A percentile compares a stretch with the other conserved stretches of the same genome.
Evolutionary conservation across 2,329 filamentous ascomycete genomes (phyloP).

Genomic region (Ascochyta lentis): DNA sequence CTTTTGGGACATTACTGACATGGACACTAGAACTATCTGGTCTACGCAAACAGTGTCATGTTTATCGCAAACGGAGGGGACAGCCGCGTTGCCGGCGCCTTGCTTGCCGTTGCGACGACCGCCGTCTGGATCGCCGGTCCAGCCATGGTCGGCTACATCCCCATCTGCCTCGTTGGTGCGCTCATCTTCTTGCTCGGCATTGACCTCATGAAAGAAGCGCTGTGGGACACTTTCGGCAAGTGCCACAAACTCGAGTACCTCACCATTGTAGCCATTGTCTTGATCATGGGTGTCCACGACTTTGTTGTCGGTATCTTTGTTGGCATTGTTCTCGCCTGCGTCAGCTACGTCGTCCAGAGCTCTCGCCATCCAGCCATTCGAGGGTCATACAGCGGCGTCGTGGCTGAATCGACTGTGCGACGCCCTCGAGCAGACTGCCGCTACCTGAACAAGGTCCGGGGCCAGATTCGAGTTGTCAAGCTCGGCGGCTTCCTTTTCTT

Average conservation of each 20-base stretch:
- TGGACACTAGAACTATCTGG: conserved; percentile 78
- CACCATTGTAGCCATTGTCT: conserved; percentile 85
- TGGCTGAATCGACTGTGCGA: conserved; percentile 89
- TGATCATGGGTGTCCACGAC: conserved; percentile 96
- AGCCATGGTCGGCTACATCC: conserved; percentile 88
- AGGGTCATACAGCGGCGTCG: conserved; percentile 86
- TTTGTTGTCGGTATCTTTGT: conserved; percentile 94
- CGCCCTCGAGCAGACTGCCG: conserved; percentile 88
- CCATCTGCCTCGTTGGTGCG: conserved; percentile 94
- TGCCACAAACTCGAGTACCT: conserved; percentile 86
- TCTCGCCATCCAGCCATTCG: conserved; percentile 88
- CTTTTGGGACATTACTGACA: conserved; percentile 26
- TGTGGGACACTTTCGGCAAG: conserved; percentile 88
- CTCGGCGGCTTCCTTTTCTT: conserved; percentile 97
- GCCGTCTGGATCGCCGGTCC: conserved; percentile 86
- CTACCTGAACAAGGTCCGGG: conserved; percentile 83
- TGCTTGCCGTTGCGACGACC: conserved; percentile 81
- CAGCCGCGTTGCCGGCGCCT: conserved; percentile 81
- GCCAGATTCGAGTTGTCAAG: conserved; percentile 90
- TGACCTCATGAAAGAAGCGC: conserved; percentile 85
- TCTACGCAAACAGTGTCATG: conserved; percentile 96
- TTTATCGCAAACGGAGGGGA: conserved; percentile 94
- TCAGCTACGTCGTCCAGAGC: conserved; percentile 89
- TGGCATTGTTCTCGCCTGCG: conserved; percentile 88
- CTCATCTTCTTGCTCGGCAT: conserved; percentile 95